Evolutionary conservation across 805 yeast genomes (phyloP).

Genomic region (Suhomyces prunicola): DNA sequence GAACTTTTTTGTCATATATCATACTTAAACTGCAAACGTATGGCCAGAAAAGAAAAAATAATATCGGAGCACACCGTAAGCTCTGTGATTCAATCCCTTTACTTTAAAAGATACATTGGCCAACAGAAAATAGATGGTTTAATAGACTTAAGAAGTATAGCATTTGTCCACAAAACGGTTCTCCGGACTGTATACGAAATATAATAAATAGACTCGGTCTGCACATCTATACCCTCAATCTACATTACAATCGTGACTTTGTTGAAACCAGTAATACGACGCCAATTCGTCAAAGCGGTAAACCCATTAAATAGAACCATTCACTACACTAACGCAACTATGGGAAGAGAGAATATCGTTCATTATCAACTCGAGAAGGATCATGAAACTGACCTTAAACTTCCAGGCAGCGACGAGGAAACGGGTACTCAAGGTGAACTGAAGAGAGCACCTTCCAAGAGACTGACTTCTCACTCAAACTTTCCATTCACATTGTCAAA

Average conservation of each 20-base stretch:
- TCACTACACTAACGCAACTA: slow-evolving; percentile 7
- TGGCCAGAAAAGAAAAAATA: neutral
- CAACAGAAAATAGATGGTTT: neutral
- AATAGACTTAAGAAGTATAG: neutral
- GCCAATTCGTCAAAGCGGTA: slow-evolving; percentile 1
- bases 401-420: neutral
- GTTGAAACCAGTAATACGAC: neutral
- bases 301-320: neutral
- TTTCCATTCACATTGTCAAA: slow-evolving; percentile 47
- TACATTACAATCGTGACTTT: neutral
- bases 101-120: neutral
- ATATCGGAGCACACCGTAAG: neutral
- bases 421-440: neutral
- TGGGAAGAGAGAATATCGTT: slow-evolving; percentile 43
- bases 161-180: neutral
- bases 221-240: neutral
- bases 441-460: slow-evolving; percentile 1
- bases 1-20: neutral
- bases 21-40: slow-evolving; percentile 3
- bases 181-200: neutral
- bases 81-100: neutral
- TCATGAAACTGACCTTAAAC: slow-evolving; percentile 32
- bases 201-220: neutral
- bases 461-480: slow-evolving; percentile 14
- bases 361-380: slow-evolving; percentile 40